A percentile compares a stretch with the other conserved stretches of the same genome.
phyloP scores from a whole-genome alignment of 441 rosid genomes.

The Adansonia rubrostipa region DNA sequence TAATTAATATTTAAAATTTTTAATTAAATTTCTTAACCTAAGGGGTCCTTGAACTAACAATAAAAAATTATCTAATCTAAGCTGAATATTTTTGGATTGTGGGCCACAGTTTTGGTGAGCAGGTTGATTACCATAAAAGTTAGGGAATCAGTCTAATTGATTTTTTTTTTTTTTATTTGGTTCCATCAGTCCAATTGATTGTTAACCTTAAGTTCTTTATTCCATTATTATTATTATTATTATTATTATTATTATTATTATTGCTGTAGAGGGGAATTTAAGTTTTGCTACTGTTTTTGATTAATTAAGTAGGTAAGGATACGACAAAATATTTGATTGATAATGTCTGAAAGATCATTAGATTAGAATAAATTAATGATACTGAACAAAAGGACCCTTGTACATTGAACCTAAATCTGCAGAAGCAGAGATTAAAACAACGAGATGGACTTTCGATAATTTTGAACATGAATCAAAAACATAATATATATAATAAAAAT shows the following conservation, averaged over 20 bases:
- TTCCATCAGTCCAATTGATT: no score
- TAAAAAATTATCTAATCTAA: no score
- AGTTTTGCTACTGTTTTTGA: background rate
- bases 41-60: no score
- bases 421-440: background rate
- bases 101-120: background rate
- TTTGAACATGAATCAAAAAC: no score
- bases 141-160: background rate
- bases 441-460: no score
- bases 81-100: background rate
- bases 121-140: background rate
- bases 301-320: background rate
- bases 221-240: no score
- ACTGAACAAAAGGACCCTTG: background rate
- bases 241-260: background rate
- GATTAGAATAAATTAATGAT: background rate
- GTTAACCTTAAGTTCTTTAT: no score
- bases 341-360: background rate
- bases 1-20: no score
- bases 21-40: no score
- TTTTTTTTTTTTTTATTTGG: no score
- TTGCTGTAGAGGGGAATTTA: background rate
- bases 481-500: no score
- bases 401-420: background rate
- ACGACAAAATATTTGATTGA: background rate